These are phyloP conservation scores for Trichoderma polysporum DNA, from an alignment of 2,329 filamentous ascomycete species.

Conservation along the genomic window DNA sequence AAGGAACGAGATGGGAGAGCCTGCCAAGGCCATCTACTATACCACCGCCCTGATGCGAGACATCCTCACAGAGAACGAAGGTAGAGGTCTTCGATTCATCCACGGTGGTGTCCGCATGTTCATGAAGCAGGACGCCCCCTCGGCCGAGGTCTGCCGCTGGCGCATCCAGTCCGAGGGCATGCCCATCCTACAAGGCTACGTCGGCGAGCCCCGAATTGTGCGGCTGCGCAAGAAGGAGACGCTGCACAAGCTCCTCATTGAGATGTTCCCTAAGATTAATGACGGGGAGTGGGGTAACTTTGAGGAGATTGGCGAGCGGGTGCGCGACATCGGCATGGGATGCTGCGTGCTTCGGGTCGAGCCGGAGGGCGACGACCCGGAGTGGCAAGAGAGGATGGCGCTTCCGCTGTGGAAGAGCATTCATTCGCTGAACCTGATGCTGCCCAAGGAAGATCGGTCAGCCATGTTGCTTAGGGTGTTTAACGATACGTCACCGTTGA, in stretches of 20 bases:
- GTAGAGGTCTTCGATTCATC: constrained; percentile 89
- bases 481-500: constrained; percentile 81
- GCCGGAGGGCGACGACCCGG: constrained; percentile 62
- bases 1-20: constrained; percentile 83
- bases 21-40: constrained; percentile 96
- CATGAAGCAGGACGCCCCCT: constrained; percentile 93
- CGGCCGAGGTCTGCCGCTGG: constrained; percentile 85
- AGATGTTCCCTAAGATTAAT: constrained; percentile 93
- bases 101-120: constrained; percentile 99
- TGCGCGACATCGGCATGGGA: constrained; percentile 78
- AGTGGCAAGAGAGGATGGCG: constrained; percentile 74
- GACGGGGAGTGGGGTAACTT: constrained; percentile 72
- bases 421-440: constrained; percentile 91
- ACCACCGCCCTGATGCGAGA: constrained; percentile 80
- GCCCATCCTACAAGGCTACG: constrained; percentile 85
- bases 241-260: constrained; percentile 76
- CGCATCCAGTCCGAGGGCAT: constrained; percentile 94
- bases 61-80: constrained; percentile 84
- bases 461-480: constrained; percentile 90
- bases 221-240: constrained; percentile 75
- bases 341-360: constrained; percentile 88
- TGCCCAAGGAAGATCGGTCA: constrained; percentile 92
- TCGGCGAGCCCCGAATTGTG: constrained; percentile 75
- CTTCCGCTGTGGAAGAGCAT: constrained; percentile 93
- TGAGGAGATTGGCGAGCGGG: constrained; percentile 82